Base-by-base conservation (phyloP, 2,329 filamentous ascomycete genomes). In the Colletotrichum sp. region DNA sequence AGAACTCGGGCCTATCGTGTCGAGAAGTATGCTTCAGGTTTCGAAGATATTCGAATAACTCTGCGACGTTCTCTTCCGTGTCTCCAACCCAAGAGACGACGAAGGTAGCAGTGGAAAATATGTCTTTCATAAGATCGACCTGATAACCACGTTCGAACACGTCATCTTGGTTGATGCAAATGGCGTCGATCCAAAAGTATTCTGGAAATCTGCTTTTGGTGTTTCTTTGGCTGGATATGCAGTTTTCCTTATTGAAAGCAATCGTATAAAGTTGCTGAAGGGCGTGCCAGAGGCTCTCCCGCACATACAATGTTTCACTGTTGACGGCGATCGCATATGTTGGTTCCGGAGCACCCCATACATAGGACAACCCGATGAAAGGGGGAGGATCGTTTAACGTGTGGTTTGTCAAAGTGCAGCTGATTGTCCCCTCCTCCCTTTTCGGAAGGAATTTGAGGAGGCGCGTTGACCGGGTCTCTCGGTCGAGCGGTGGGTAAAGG, bases 121-220 rank as follows among this genome's bases (percentile, higher is more conserved):
- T 82, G 18, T 79, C 78, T 66, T 85, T 84, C 85, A 86, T 86
- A 13, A 86, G 70, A 52, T 78, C 77, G 24, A 86, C 84, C 79
- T 86, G 85, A n/a, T 78, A 79, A 62, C 83, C 82, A 28, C 84
- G 80, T 74, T 86, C 85, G 1, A 74, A 74, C 16, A 82, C 78
- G 39, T 86, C 82, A 5, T 81, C 78, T 79, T 86, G 85, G 69
- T 86, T 84, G 72, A 86, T 85, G 76, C 85, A 86, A 32, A 86
- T 78, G 73, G 86, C 84, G 62, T 86, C 85, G 3, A 85, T 83
- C 85, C 85, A 86, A 6, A 86, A 78, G 28, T 49, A 59, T 26
- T 60, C 10, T 4, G 67, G 67, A 8, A n/a, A 21, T 26, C 34
- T 15, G 5, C 26, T 12, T 30, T 49, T 28, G 24, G 24, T 28